These are phyloP conservation scores for Leonotis leonurus DNA, from an alignment of 257 asterid genomes.

Conservation along the genomic window DNA sequence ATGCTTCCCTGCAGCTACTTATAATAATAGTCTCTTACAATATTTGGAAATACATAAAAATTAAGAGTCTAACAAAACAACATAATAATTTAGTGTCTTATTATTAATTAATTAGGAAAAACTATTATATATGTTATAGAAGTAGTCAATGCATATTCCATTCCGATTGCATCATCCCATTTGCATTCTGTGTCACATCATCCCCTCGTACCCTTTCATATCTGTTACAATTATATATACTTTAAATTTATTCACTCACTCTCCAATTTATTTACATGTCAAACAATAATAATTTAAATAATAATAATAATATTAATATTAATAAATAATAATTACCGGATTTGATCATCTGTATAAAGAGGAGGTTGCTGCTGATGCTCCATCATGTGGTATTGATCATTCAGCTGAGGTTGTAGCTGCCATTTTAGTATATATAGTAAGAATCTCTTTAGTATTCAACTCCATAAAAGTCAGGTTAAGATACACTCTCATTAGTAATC, in stretches of 20 bases:
- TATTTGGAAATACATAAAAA: no score
- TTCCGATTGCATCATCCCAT: conserved; percentile 34
- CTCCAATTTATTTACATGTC: background rate
- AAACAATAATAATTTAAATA: background rate
- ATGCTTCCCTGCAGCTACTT: no score
- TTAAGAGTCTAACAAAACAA: background rate
- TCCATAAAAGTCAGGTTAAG: no score
- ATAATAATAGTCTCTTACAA: no score
- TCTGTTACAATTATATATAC: conserved; percentile 9
- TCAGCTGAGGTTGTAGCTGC: conserved; percentile 9
- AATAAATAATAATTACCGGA: background rate
- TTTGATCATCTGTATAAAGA: background rate
- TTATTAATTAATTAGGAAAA: background rate
- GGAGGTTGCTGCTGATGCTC: background rate
- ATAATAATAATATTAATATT: background rate
- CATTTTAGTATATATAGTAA: no score
- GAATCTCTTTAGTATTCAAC: no score
- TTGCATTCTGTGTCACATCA: conserved; percentile 19
- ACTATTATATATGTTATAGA: background rate
- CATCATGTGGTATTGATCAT: conserved; percentile 4
- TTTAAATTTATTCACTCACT: no score
- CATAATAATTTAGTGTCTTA: background rate
- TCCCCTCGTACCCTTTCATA: conserved; percentile 10
- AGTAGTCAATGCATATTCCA: conserved; percentile 27
- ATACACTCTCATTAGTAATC: no score